These are phyloP conservation scores for Psilocybe azurescens DNA, from an alignment of 768 basidiomycete genomes.

Conservation along the genomic window DNA sequence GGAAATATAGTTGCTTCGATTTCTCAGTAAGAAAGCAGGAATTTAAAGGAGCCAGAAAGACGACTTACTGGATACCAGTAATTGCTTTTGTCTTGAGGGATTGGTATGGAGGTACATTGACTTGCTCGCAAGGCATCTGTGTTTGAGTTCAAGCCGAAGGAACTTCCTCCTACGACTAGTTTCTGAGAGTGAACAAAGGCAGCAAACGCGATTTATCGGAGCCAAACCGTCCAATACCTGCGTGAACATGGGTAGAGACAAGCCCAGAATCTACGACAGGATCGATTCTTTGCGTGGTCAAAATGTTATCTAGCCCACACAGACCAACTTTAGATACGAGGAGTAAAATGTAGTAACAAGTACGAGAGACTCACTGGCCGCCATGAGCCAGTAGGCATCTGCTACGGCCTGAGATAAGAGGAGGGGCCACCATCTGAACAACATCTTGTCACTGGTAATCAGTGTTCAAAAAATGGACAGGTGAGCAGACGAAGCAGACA, in stretches of 20 bases:
- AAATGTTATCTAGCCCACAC: constrained; percentile 32
- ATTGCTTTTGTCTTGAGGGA: constrained; percentile 40
- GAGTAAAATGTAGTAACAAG: not conserved
- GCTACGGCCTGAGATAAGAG: not conserved
- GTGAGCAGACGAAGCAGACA: too few species aligned
- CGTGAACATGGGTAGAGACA: constrained; percentile 40
- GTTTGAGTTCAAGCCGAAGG: constrained; percentile 37
- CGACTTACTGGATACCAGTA: constrained; percentile 34
- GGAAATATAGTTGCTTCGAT: constrained; percentile 33
- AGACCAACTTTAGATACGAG: not conserved
- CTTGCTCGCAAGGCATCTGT: constrained; percentile 36
- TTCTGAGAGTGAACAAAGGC: not conserved
- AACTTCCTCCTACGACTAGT: constrained; percentile 43
- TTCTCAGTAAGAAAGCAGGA: not conserved
- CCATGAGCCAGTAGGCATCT: constrained; percentile 21
- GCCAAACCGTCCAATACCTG: constrained; percentile 22
- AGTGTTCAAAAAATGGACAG: too few species aligned
- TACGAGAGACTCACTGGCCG: constrained; percentile 13
- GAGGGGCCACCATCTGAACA: not conserved
- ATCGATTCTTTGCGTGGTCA: constrained; percentile 44
- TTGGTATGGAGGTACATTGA: constrained; percentile 43
- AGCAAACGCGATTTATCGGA: not conserved
- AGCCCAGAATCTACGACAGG: constrained; percentile 40
- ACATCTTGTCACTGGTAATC: not conserved
- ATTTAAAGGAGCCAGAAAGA: not conserved